A percentile compares a stretch with the other conserved stretches of the same genome.
Evolutionary conservation across 768 basidiomycete species (phyloP).

Genomic region (Russula foetens): DNA sequence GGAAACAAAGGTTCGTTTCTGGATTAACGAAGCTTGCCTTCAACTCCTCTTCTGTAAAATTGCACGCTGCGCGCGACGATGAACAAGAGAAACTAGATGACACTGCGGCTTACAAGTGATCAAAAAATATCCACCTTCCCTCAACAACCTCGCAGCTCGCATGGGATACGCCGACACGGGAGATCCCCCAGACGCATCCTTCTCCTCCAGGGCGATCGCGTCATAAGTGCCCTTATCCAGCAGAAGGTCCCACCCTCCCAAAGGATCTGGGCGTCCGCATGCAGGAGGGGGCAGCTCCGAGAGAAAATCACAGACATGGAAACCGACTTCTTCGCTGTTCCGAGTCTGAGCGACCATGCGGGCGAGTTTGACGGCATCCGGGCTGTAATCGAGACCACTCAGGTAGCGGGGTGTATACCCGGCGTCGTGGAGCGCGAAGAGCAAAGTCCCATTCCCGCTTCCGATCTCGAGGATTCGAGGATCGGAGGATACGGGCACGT

Average conservation of each 20-base stretch:
- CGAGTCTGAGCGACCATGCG: conserved; percentile 43
- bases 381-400: conserved; percentile 70
- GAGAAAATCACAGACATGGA: conserved; percentile 60
- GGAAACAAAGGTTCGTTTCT: conserved; percentile 47
- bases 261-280: conserved; percentile 13
- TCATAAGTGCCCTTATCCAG: conserved; percentile 89
- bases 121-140: conserved; percentile 60
- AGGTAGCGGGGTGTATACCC: conserved; percentile 49
- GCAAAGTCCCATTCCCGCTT: conserved; percentile 69
- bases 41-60: conserved; percentile 77
- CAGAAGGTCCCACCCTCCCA: conserved; percentile 57
- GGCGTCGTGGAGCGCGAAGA: conserved; percentile 61
- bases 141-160: conserved; percentile 48
- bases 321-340: conserved; percentile 37
- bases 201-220: conserved; percentile 66
- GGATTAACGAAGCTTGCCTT: conserved; percentile 41
- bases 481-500: conserved; percentile 40
- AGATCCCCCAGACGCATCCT: conserved; percentile 42
- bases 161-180: conserved; percentile 54
- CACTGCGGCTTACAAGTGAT: conserved; percentile 59
- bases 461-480: conserved; percentile 70
- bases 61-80: conserved; percentile 41
- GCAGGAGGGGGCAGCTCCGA: conserved; percentile 37
- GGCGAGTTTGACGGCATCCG: conserved; percentile 59
- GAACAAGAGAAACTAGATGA: not conserved